Percentiles rank a stretch among this genome's conserved stretches.
Conservation (phyloP, 176 grass and related monocot genomes). For the Otatea glauca region DNA sequence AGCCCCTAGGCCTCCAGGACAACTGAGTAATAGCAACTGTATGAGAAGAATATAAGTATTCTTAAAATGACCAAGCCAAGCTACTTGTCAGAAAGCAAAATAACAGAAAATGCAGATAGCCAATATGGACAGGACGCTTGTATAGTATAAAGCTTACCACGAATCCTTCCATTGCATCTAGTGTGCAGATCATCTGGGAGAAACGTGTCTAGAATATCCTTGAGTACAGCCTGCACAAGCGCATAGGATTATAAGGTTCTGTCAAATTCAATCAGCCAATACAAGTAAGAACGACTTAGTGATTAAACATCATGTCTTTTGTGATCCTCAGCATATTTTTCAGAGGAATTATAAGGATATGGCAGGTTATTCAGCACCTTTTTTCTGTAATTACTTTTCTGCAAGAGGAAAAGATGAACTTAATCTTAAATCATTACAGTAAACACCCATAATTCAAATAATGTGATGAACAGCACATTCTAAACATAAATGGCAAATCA, state of each 20-base stretch:
- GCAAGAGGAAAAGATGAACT: not conserved
- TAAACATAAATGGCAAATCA: not conserved
- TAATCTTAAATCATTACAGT: conserved; percentile 22
- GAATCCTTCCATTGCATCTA: conserved; percentile 84
- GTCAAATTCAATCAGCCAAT: conserved; percentile 20
- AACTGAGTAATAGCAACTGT: conserved; percentile 89
- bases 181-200: conserved; percentile 91
- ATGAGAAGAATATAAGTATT: conserved; percentile 3
- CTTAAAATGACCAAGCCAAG: not conserved
- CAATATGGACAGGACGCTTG: conserved; percentile 6
- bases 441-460: conserved; percentile 8
- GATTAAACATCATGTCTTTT: not conserved
- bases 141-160: conserved; percentile 55
- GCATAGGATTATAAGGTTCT: conserved; percentile 32
- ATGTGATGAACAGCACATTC: not conserved
- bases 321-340: conserved; percentile 21
- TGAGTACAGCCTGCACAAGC: conserved; percentile 77
- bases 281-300: conserved; percentile 1
- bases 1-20: conserved; percentile 80
- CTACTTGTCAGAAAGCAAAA: conserved; percentile 10
- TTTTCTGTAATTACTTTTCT: not conserved
- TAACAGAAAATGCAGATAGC: not conserved
- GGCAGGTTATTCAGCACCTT: not conserved
- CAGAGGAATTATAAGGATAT: not conserved
- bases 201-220: conserved; percentile 72